These are phyloP conservation scores for Mediolabrus comicus DNA, from an alignment of 108 stramenopile genomes.

Conservation along the genomic window DNA sequence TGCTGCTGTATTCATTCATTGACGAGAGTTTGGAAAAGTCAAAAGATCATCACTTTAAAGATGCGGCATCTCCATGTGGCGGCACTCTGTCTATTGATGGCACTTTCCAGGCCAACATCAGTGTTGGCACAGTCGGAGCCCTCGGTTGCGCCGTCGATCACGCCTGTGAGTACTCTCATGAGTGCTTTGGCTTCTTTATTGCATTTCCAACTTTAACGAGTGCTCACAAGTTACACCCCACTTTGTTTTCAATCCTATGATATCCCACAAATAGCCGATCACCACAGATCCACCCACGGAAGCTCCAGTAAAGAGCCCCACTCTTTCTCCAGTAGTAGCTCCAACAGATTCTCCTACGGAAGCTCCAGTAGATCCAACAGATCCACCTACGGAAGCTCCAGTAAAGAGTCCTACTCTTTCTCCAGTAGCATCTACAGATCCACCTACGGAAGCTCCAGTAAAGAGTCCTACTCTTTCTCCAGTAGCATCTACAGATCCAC, in stretches of 20 bases:
- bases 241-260: neutral
- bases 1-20: too few relatives aligned
- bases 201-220: neutral
- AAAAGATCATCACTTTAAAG: neutral
- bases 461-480: neutral
- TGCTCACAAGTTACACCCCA: neutral
- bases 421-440: neutral
- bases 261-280: slow-evolving; percentile 2
- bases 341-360: slow-evolving; percentile 2
- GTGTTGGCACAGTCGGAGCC: neutral
- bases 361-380: neutral
- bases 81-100: neutral
- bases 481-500: too few relatives aligned
- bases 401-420: neutral
- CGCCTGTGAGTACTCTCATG: neutral
- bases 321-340: too few relatives aligned
- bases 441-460: too few relatives aligned
- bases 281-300: neutral
- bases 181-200: neutral
- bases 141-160: neutral
- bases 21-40: neutral
- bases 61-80: neutral
- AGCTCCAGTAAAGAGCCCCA: neutral
- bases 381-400: neutral
- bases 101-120: neutral